Evolutionary conservation across 805 yeast species (phyloP).

Genomic region (Candida sithepensis): DNA sequence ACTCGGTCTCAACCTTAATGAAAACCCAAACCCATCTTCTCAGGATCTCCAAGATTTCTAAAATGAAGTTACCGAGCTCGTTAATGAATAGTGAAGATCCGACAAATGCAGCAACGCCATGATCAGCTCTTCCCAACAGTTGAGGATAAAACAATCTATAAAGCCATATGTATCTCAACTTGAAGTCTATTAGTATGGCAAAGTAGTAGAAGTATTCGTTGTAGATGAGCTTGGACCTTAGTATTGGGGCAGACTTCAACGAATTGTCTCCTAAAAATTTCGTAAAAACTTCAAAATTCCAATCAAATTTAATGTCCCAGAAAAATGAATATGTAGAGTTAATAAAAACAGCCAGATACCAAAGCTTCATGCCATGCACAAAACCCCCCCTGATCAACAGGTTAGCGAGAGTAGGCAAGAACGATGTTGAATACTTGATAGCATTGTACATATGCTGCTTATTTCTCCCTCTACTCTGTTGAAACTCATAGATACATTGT

Average conservation of each 20-base stretch:
- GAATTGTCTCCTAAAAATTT: conserved; percentile 18
- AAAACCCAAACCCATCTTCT: conserved; percentile 91
- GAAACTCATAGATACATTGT: conserved; percentile 77
- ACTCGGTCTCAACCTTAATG: conserved; percentile 80
- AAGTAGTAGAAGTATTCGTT: conserved; percentile 42
- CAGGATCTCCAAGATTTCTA: conserved; percentile 71
- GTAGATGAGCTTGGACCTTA: conserved; percentile 32
- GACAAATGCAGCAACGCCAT: conserved; percentile 12
- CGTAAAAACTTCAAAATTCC: conserved; percentile 66
- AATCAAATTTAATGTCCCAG: conserved; percentile 91
- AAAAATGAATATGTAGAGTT: conserved; percentile 75
- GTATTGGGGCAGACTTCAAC: conserved; percentile 12
- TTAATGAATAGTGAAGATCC: conserved; percentile 32
- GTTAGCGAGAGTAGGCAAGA: conserved; percentile 47
- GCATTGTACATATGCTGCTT: conserved; percentile 64
- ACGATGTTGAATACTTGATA: conserved; percentile 65
- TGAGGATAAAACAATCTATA: conserved; percentile 38
- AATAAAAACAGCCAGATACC: conserved; percentile 45
- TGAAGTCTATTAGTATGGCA: conserved; percentile 59
- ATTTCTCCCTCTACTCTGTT: conserved; percentile 40
- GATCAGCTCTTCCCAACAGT: conserved; percentile 10
- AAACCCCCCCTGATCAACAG: conserved; percentile 26
- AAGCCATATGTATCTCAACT: conserved; percentile 75
- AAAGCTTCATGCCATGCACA: conserved; percentile 30
- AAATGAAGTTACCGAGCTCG: conserved; percentile 59